phyloP scores from a whole-genome alignment of 768 basidiomycete species.

The Boletus vermiculosoides region DNA sequence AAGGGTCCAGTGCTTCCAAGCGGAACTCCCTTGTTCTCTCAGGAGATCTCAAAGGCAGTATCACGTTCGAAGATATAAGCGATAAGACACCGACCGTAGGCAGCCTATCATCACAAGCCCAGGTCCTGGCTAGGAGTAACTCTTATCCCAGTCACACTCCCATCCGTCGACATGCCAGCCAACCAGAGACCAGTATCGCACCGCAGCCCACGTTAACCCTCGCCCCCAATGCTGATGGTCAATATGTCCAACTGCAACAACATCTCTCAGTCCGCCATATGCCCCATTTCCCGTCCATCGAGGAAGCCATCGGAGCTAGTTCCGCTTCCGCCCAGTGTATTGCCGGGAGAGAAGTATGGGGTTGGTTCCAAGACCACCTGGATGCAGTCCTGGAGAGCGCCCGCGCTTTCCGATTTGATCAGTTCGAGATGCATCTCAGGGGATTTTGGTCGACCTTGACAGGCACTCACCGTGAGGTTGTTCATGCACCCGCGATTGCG shows the following conservation, averaged over 20 bases:
- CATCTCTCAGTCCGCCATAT: conserved; percentile 70
- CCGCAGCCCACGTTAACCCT: conserved; percentile 60
- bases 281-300: conserved; percentile 80
- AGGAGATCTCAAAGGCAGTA: conserved; percentile 56
- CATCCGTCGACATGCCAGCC: conserved; percentile 67
- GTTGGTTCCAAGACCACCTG: conserved; percentile 89
- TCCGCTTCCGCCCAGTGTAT: conserved; percentile 76
- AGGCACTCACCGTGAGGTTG: conserved; percentile 80
- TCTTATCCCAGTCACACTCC: conserved; percentile 67
- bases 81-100: conserved; percentile 88
- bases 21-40: conserved; percentile 69
- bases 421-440: conserved; percentile 84
- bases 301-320: conserved; percentile 75
- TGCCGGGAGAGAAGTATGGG: conserved; percentile 85
- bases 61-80: conserved; percentile 63
- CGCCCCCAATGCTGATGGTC: conserved; percentile 42
- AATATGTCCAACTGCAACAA: conserved; percentile 49
- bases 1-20: conserved; percentile 72
- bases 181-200: conserved; percentile 53
- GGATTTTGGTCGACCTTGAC: conserved; percentile 80
- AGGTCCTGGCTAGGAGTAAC: conserved; percentile 57
- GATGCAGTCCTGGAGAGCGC: conserved; percentile 79
- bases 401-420: conserved; percentile 77
- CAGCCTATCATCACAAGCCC: conserved; percentile 72
- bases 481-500: conserved; percentile 85